phyloP scores from a whole-genome alignment of 176 grass and related monocot genomes.

The Raddia distichophylla region DNA sequence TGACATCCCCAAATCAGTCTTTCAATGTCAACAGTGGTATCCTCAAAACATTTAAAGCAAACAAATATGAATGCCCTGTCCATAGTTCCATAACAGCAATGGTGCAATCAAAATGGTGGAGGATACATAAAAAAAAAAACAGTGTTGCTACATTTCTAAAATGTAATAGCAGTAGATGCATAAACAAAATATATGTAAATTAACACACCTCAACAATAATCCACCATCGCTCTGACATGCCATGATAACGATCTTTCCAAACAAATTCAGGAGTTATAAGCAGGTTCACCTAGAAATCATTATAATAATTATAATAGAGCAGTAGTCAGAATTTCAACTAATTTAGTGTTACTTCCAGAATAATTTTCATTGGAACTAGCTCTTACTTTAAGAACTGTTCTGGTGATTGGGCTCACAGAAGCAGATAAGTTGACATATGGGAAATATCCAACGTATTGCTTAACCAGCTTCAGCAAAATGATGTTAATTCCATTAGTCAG shows the following conservation, averaged over 20 bases:
- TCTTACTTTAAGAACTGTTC: constrained; percentile 95
- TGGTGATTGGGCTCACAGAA: constrained; percentile 88
- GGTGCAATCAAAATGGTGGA: constrained; percentile 17
- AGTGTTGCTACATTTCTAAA: constrained; percentile 19
- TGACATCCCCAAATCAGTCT: constrained; percentile 12
- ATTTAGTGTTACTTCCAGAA: not conserved
- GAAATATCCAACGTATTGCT: constrained; percentile 81
- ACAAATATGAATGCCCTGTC: constrained; percentile 22
- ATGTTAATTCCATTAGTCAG: constrained; percentile 34
- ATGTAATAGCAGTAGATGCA: not conserved
- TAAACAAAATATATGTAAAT: constrained; percentile 17
- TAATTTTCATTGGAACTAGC: constrained; percentile 14
- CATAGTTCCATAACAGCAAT: constrained; percentile 12
- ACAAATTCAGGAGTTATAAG: constrained; percentile 87
- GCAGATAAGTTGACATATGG: constrained; percentile 80
- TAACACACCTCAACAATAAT: constrained; percentile 87
- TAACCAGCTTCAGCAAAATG: constrained; percentile 73
- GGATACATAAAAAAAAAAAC: not conserved
- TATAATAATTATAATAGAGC: constrained; percentile 5
- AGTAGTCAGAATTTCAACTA: constrained; percentile 3
- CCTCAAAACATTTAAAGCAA: constrained; percentile 35
- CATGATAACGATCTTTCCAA: constrained; percentile 95
- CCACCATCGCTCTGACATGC: constrained; percentile 82
- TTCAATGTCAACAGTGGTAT: constrained; percentile 1
- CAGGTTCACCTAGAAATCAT: constrained; percentile 75